Percentiles rank a stretch among this genome's conserved stretches.
These are phyloP conservation scores for Diaporthe capsici DNA, from an alignment of 2,329 filamentous ascomycete species.

Conservation along the genomic window DNA sequence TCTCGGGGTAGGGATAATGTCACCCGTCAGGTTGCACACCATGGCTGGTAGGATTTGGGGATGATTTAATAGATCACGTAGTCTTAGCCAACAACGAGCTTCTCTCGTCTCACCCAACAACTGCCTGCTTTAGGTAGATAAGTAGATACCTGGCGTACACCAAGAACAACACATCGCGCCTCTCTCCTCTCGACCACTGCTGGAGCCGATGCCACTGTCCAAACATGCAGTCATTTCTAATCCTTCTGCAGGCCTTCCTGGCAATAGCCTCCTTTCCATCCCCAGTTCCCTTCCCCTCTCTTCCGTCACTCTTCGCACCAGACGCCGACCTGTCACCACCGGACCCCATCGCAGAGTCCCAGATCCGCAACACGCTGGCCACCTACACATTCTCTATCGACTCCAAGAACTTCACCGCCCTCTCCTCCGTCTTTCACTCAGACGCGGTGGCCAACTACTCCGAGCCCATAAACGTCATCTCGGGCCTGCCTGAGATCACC, in stretches of 20 bases:
- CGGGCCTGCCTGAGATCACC: background rate
- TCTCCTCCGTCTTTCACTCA: background rate
- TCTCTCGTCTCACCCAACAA: too few species aligned
- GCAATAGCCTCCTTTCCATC: background rate
- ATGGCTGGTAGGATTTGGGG: background rate
- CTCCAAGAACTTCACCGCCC: slow-evolving; percentile 6
- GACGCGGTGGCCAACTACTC: slow-evolving; percentile 15
- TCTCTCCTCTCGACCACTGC: background rate
- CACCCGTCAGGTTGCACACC: background rate
- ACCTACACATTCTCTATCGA: background rate
- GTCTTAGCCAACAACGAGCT: too few species aligned
- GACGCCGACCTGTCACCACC: background rate
- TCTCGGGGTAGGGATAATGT: background rate
- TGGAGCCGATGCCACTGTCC: background rate
- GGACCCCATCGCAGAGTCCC: background rate
- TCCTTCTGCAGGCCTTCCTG: background rate
- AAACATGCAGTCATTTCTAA: background rate
- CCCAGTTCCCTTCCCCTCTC: background rate
- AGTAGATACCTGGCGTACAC: background rate
- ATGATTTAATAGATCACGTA: background rate
- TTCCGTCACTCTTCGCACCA: background rate
- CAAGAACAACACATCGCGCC: background rate
- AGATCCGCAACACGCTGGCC: slow-evolving; percentile 11
- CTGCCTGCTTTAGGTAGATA: too few species aligned
- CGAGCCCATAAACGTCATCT: background rate